These are phyloP conservation scores for Lepiota brunneoincarnata DNA, from an alignment of 768 basidiomycete species.

Conservation along the genomic window DNA sequence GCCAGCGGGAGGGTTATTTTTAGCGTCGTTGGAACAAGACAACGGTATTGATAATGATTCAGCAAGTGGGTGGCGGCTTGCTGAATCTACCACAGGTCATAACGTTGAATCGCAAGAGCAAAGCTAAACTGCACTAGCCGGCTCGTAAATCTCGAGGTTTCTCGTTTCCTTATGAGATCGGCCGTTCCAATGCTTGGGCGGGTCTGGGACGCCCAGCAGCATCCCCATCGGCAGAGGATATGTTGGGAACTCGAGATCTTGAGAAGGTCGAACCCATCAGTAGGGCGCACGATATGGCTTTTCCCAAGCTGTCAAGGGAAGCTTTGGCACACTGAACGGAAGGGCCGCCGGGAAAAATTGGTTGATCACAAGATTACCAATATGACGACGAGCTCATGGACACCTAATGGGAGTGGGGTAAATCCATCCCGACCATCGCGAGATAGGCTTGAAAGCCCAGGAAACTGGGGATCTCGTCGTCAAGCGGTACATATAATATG, in stretches of 20 bases:
- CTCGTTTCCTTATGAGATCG: too few relatives aligned
- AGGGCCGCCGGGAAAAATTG: neutral
- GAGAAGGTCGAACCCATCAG: neutral
- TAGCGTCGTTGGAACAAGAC: neutral
- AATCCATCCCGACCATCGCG: neutral
- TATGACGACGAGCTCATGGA: neutral
- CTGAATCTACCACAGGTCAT: too few relatives aligned
- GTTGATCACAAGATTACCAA: neutral
- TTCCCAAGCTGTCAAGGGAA: neutral
- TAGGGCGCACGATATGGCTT: neutral
- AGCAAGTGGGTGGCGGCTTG: neutral
- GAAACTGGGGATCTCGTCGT: too few relatives aligned
- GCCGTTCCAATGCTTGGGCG: too few relatives aligned
- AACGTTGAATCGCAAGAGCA: too few relatives aligned
- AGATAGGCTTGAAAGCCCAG: too few relatives aligned
- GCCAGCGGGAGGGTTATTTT: neutral
- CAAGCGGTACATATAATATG: too few relatives aligned
- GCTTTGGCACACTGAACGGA: neutral
- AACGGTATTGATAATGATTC: neutral
- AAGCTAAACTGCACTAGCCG: too few relatives aligned
- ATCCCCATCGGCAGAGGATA: neutral
- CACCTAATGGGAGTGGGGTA: slow-evolving; percentile 1
- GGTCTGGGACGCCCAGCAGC: neutral
- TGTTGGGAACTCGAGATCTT: neutral
- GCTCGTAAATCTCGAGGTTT: too few relatives aligned